Evolutionary conservation across 2,329 filamentous ascomycete species (phyloP), one percentile per base, ranked within the genome.

Genomic region (Byssothecium circinans): DNA sequence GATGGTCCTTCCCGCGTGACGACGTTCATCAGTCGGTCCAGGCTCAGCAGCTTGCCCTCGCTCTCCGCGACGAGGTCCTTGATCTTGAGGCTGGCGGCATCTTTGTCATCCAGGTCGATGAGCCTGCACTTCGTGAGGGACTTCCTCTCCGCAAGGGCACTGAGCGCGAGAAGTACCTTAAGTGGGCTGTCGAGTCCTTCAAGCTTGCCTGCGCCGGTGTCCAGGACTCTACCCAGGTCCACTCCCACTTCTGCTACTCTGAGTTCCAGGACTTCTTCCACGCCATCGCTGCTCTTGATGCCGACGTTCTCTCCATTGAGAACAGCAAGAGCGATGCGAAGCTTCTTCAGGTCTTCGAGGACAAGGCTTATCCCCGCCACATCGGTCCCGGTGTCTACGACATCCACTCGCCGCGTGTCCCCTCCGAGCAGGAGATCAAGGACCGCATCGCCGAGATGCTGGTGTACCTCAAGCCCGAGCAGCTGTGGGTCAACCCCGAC

Each of bases 181-280:
- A 87, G 66, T 99, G 94, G 94, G 94, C 94, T 53, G 94, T 99
- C 69, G 87, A 96, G 80, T 91, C 91, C 67, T 99, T 99, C 91
- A 91, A 89, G 75, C 89, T 99, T 62, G 86, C 92, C 60, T 95
- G 91, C 66, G 86, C 91, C 52, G 94, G 91, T 74, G 92, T 99
- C 53, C 79, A 91, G 78, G 90, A 99, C 77, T 89, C 87, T 50
- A 99, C 94, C 62, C 94, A 99, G 84, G 96, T 99, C 76, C 94
- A 99, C 87, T 96, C 91, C 57, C 94, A 99, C 83, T 99, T 99
- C 89, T 99, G 94, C 78, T 99, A 99, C 87, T 97, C 94, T 43
- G 94, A 99, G 84, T 99, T 99, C 89, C 94, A 99, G 81, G 94
- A 99, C 83, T 99, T 99, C 85, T 99, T 99, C 91, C 90, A 97